Evolutionary conservation across 23 red algal species (phyloP), one percentile per base, ranked within the genome.

Genomic region (Gracilariopsis chorda): DNA sequence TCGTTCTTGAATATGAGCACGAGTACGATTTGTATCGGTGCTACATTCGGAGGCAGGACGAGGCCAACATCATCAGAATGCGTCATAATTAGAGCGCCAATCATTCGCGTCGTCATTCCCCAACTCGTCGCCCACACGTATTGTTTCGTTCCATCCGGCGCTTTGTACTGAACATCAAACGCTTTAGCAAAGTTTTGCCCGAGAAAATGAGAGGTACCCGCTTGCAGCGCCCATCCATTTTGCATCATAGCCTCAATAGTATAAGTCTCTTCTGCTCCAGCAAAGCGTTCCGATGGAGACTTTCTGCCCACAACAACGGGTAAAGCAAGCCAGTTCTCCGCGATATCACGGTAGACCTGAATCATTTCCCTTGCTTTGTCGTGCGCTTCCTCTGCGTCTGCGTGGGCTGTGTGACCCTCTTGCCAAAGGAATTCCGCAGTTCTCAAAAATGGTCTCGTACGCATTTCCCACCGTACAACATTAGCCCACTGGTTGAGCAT

Each of bases 151-250:
- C 87, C 86, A 42, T 48, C 46, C 10, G 82, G 28, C 71, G 48
- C 67, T 51, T 94, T 87, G 82, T 88, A 98, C 41, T 51, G 76
- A 4, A 98, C 96, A 83, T 90, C 81, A 91, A 98, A 98, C 2
- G 96, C 96, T 27, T 89, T 78, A 7, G 96, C 88, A 94, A 98
- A 98, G 55, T 90, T 93, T 32, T 95, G 90, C 7, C 96, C 96
- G 21, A 98, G 90, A 75, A 94, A 98, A 48, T 98, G 96, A 20
- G 78, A 87, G 14, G 96, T 98, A 47, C 92, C 96, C 33, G 83
- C 84, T 91, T 98, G 96, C 35, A 98, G 65, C 49, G 96, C 96
- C 96, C 96, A 98, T n/a, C 96, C 92, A 73, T 98, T 98, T 52
- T 94, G 96, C 96, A 98, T 98, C 82, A 95, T 72, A 17, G 89